phyloP scores from a whole-genome alignment of 345 rosid species.

The Durio zibethinus region DNA sequence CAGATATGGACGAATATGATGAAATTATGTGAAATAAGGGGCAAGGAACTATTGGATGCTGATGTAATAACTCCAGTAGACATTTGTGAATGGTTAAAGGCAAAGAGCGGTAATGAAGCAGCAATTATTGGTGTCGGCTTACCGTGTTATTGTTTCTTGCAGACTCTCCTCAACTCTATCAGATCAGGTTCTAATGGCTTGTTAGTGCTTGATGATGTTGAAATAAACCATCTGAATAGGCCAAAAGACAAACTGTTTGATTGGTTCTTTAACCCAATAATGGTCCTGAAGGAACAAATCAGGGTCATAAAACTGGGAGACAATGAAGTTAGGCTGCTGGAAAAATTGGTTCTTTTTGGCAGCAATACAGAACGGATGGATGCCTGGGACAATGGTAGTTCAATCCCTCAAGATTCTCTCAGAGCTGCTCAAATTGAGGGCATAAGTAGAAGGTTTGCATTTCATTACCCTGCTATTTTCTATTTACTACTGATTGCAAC shows the following conservation, averaged over 20 bases:
- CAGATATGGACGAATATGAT: constrained; percentile 64
- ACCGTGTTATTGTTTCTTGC: constrained; percentile 60
- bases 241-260: constrained; percentile 72
- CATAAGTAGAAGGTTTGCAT: constrained; percentile 72
- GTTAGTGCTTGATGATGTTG: constrained; percentile 55
- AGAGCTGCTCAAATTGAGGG: constrained; percentile 79
- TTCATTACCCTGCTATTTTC: background rate
- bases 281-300: constrained; percentile 74
- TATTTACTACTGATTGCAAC: no score
- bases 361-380: constrained; percentile 44
- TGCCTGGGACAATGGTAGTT: constrained; percentile 53
- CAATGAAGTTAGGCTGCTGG: constrained; percentile 57
- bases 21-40: constrained; percentile 55
- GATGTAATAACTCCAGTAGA: constrained; percentile 46
- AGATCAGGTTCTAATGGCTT: constrained; percentile 58
- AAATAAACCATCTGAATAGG: constrained; percentile 59
- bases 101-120: constrained; percentile 47
- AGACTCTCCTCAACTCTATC: constrained; percentile 54
- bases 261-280: constrained; percentile 69
- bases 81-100: constrained; percentile 52
- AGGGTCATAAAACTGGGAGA: constrained; percentile 51
- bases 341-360: constrained; percentile 62
- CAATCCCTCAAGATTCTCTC: constrained; percentile 48
- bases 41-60: constrained; percentile 59
- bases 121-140: constrained; percentile 50